phyloP scores from a whole-genome alignment of 345 rosid genomes.

The Populus alba region DNA sequence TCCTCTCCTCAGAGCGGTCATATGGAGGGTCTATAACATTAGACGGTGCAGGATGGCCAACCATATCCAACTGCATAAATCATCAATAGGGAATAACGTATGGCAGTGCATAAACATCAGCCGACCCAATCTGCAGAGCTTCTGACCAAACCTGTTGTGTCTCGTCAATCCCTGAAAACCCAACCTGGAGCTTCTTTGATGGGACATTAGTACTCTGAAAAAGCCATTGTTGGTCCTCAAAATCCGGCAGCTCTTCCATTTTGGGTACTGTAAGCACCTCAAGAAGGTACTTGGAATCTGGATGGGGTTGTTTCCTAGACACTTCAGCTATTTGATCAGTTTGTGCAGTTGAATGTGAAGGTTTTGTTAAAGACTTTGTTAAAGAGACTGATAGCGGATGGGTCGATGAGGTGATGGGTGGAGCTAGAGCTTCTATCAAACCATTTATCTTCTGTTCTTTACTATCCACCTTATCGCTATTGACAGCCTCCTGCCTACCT shows the following conservation, averaged over 20 bases:
- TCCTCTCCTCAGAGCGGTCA: neutral
- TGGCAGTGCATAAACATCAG: constrained; percentile 64
- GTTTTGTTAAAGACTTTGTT: constrained; percentile 20
- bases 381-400: neutral
- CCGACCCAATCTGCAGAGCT: constrained; percentile 55
- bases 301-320: constrained; percentile 57
- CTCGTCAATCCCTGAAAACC: constrained; percentile 26
- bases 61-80: constrained; percentile 7
- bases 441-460: constrained; percentile 18
- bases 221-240: constrained; percentile 68
- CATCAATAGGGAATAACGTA: constrained; percentile 71
- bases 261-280: constrained; percentile 54
- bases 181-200: constrained; percentile 35
- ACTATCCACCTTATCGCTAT: constrained; percentile 1
- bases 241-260: constrained; percentile 48
- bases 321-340: constrained; percentile 38
- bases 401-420: neutral
- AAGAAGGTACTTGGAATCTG: constrained; percentile 58
- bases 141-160: constrained; percentile 60
- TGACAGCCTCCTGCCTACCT: constrained; percentile 4
- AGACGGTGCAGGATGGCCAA: constrained; percentile 2
- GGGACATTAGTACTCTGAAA: constrained; percentile 24
- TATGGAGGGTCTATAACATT: neutral
- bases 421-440: neutral
- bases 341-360: constrained; percentile 25